Conservation (phyloP, 768 basidiomycete species). For the Lactarius trivialis region DNA sequence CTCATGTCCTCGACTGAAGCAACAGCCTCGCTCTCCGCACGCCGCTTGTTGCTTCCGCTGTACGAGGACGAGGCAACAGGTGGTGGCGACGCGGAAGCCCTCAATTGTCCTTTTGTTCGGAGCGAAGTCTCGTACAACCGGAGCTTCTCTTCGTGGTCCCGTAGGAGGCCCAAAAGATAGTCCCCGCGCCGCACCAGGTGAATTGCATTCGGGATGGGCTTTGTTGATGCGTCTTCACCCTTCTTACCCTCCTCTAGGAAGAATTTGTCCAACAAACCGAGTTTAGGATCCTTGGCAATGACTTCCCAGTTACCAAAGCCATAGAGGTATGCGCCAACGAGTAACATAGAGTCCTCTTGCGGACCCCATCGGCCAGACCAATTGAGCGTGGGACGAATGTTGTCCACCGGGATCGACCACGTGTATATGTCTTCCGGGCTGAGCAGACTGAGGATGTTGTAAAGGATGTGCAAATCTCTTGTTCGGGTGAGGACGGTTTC, state of each 20-base stretch:
- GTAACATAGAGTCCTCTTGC: constrained; percentile 88
- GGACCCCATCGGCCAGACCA: constrained; percentile 96
- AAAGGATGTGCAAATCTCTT: constrained; percentile 84
- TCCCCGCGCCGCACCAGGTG: constrained; percentile 97
- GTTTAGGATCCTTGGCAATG: constrained; percentile 81
- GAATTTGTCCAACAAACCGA: constrained; percentile 87
- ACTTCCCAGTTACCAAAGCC: constrained; percentile 98
- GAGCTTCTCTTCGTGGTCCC: constrained; percentile 86
- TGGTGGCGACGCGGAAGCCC: constrained; percentile 73
- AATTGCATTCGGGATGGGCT: constrained; percentile 94
- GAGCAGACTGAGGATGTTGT: constrained; percentile 65
- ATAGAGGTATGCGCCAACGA: constrained; percentile 88
- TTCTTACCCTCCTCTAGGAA: constrained; percentile 98
- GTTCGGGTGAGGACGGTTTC: constrained; percentile 90
- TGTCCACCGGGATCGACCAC: constrained; percentile 88
- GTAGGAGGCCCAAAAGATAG: constrained; percentile 77
- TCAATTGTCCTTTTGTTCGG: constrained; percentile 61
- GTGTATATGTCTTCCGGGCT: constrained; percentile 59
- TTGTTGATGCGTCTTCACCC: constrained; percentile 73
- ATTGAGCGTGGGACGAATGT: constrained; percentile 87
- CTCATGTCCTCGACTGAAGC: constrained; percentile 70
- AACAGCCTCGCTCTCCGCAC: constrained; percentile 81
- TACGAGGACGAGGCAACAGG: constrained; percentile 64
- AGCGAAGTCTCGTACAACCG: constrained; percentile 81
- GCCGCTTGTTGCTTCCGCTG: constrained; percentile 56